Evolutionary conservation across 352 stramenopile genomes (phyloP).

Genomic region (Phytophthora syringae): DNA sequence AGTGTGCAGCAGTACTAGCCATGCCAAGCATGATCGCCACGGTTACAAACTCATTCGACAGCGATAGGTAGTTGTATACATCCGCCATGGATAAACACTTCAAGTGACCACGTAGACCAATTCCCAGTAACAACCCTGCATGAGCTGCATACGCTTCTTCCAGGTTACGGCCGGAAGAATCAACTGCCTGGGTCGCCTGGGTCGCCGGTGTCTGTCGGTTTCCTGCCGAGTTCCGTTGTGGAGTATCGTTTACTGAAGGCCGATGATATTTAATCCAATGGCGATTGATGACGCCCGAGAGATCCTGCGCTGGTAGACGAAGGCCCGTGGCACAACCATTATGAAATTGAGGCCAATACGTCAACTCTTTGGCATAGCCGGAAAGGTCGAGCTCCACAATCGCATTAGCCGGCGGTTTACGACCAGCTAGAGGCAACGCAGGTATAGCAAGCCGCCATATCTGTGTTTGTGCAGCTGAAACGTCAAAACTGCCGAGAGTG

Average conservation of each 20-base stretch:
- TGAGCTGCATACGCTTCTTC: slow-evolving; percentile 91
- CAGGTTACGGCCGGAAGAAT: slow-evolving; percentile 48
- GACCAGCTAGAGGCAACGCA: slow-evolving; percentile 91
- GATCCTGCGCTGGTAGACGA: slow-evolving; percentile 72
- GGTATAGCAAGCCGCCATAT: slow-evolving; percentile 92
- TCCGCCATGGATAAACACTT: slow-evolving; percentile 96
- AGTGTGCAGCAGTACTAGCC: slow-evolving; percentile 92
- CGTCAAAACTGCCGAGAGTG: slow-evolving; percentile 93
- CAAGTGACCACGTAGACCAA: slow-evolving; percentile 95
- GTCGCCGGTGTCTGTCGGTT: slow-evolving; percentile 20
- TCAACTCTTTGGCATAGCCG: slow-evolving; percentile 89
- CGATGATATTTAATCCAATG: slow-evolving; percentile 99
- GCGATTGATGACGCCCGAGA: slow-evolving; percentile 90
- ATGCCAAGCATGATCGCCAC: slow-evolving; percentile 97
- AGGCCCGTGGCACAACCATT: slow-evolving; percentile 98
- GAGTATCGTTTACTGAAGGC: slow-evolving; percentile 56
- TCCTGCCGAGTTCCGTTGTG: slow-evolving; percentile 19
- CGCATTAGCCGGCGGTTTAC: slow-evolving; percentile 94
- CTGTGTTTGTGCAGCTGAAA: slow-evolving; percentile 63
- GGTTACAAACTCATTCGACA: slow-evolving; percentile 96
- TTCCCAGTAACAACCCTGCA: slow-evolving; percentile 95
- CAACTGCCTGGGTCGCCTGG: slow-evolving; percentile 17
- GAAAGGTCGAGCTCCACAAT: slow-evolving; percentile 93
- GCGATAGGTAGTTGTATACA: slow-evolving; percentile 98
- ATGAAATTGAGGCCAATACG: slow-evolving; percentile 98